Evolutionary conservation across 1,284 basidiomycete species (phyloP).

Genomic region (Pulveroboletus sp.): DNA sequence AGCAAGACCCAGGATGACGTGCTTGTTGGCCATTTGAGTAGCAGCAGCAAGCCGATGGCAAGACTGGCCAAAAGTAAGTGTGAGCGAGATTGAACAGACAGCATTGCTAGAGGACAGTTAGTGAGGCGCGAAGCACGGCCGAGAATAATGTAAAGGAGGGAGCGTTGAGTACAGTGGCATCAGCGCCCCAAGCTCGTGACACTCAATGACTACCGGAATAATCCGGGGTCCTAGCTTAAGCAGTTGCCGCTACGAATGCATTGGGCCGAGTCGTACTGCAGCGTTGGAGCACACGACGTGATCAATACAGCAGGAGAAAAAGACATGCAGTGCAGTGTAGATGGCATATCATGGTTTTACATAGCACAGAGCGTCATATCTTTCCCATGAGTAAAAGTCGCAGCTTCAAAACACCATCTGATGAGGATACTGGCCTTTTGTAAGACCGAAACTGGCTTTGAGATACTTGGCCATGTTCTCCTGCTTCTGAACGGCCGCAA

Average conservation of each 20-base stretch:
- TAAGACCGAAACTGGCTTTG: slow-evolving; percentile 90
- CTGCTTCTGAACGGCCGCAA: slow-evolving; percentile 90
- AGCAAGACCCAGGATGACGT: slow-evolving; percentile 29
- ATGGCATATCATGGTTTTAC: slow-evolving; percentile 24
- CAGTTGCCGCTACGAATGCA: no score
- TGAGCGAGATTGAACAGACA: neutral
- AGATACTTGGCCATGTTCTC: slow-evolving; percentile 94
- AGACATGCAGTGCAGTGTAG: slow-evolving; percentile 12
- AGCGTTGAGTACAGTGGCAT: neutral
- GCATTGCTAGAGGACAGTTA: slow-evolving; percentile 7
- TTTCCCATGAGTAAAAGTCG: slow-evolving; percentile 14
- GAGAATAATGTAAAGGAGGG: neutral
- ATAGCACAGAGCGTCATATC: slow-evolving; percentile 18
- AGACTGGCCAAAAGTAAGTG: slow-evolving; percentile 16
- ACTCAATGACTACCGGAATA: no score
- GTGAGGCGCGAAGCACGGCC: slow-evolving; percentile 3
- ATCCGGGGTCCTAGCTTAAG: no score
- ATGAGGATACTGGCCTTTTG: slow-evolving; percentile 93
- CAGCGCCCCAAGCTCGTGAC: no score
- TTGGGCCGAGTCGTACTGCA: no score
- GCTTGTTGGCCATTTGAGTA: slow-evolving; percentile 25
- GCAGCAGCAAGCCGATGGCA: slow-evolving; percentile 10
- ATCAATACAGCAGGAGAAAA: slow-evolving; percentile 7
- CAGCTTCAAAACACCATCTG: slow-evolving; percentile 73
- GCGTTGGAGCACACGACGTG: slow-evolving; percentile 10